A percentile compares a stretch with the other conserved stretches of the same genome.
phyloP scores from a whole-genome alignment of 2,329 filamentous ascomycete genomes.

The Xylaria sp. region DNA sequence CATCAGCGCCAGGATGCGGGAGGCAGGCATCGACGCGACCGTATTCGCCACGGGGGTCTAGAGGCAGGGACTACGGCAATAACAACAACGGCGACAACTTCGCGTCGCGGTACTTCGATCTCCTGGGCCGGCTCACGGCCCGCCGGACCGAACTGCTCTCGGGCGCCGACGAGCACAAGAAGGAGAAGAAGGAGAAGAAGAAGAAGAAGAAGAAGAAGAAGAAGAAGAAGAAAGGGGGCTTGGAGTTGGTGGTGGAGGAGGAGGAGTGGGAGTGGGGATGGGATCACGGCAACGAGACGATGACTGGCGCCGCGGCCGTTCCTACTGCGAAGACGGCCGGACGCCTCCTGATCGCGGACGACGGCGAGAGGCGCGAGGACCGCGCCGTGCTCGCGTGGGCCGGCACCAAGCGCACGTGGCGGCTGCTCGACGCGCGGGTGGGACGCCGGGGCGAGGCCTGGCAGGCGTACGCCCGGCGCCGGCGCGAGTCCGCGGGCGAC shows the following conservation, averaged over 20 bases:
- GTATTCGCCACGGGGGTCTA: slow-evolving; percentile 39
- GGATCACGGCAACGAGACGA: slow-evolving; percentile 8
- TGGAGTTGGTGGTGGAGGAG: too few species aligned
- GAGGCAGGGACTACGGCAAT: too few species aligned
- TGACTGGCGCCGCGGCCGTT: too few species aligned
- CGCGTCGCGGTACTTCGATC: slow-evolving; percentile 43
- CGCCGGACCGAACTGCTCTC: slow-evolving; percentile 39
- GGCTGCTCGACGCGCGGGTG: slow-evolving; percentile 43
- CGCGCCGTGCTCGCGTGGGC: slow-evolving; percentile 41
- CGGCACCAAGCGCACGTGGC: slow-evolving; percentile 44
- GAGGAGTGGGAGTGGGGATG: too few species aligned
- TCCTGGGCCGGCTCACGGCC: slow-evolving; percentile 41
- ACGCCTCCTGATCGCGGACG: slow-evolving; percentile 37
- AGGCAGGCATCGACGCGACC: slow-evolving; percentile 44
- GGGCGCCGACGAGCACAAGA: slow-evolving; percentile 39
- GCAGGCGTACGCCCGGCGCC: slow-evolving; percentile 50
- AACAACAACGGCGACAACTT: slow-evolving; percentile 38
- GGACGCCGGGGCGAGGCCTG: slow-evolving; percentile 44
- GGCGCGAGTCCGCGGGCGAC: slow-evolving; percentile 14
- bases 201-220: too few species aligned
- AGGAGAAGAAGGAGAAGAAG: slow-evolving; percentile 27
- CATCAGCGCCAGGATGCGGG: slow-evolving; percentile 37
- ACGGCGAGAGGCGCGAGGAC: slow-evolving; percentile 29
- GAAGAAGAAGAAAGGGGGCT: too few species aligned
- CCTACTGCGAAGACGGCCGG: slow-evolving; percentile 24